Evolutionary conservation across 2,329 filamentous ascomycete species (phyloP), one percentile per base, ranked within the genome.

Genomic region (Pseudogymnoascus destructans): DNA sequence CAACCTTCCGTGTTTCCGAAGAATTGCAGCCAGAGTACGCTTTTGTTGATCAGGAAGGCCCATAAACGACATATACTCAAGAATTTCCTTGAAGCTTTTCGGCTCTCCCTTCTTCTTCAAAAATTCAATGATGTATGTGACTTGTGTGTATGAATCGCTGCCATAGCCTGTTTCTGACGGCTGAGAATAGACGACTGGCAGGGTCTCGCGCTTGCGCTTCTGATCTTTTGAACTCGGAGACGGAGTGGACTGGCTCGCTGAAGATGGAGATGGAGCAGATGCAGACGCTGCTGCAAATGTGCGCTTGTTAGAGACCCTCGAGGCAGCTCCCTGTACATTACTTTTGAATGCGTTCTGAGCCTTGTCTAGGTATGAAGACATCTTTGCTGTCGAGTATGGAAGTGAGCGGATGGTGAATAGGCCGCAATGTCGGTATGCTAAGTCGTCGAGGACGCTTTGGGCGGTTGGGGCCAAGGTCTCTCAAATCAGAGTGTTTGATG

Each of bases 41-140:
- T 87, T 81, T 64, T 81, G 75, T 60, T 79, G 74, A 57, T 86
- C 79, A 11, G 81, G 73, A 40, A 79, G 77, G 61, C 80, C 74
- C 56, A 81, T 80, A 35, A 93, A 78, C 57, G 85, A 89, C 61
- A 95, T 77, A 70, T 93, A 93, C 65, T 84, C 81, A 65, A 93
- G 80, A 64, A 96, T 85, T 63, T 92, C 86, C 55, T 80, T 75
- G 60, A 95, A 86, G 33, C 79, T 80, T 69, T 90, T 81, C 58
- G 86, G 74, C 61, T 82, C 74, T 60, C 81, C 80, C 68, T 85
- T 84, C 69, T 85, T 84, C 73, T 85, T 85, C 60, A 95, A 81
- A 69, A 89, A 88, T 62, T 91, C 83, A 69, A 95, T 84, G 17
- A 89, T 89, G 73, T 90, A 95, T 59, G 86, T 81, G 69, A 96